Evolutionary conservation across 176 grass and related monocot species (phyloP).

Genomic region (Eremochloa ophiuroides): DNA sequence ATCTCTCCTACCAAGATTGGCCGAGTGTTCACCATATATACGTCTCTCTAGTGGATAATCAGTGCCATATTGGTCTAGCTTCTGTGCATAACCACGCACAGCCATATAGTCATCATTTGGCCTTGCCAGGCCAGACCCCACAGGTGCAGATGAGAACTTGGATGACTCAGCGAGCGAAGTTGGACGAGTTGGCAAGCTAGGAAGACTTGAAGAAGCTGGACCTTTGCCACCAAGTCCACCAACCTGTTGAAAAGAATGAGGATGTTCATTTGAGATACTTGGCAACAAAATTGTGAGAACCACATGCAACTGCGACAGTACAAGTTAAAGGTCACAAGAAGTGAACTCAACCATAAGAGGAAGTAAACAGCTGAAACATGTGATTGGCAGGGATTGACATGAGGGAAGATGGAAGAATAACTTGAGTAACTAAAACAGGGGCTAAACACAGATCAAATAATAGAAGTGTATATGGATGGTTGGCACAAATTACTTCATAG

Average conservation of each 20-base stretch:
- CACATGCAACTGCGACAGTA: not conserved
- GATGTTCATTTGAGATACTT: slow-evolving; percentile 2
- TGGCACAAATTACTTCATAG: slow-evolving; percentile 7
- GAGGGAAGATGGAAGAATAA: too few species aligned
- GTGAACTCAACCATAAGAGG: slow-evolving; percentile 1
- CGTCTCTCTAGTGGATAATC: slow-evolving; percentile 90
- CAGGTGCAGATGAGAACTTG: slow-evolving; percentile 57
- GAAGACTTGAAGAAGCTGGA: slow-evolving; percentile 52
- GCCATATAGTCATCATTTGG: slow-evolving; percentile 78
- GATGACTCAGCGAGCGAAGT: slow-evolving; percentile 46
- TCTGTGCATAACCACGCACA: slow-evolving; percentile 71
- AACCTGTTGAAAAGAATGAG: slow-evolving; percentile 49
- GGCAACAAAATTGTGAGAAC: not conserved
- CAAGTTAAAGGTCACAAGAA: not conserved
- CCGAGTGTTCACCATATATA: slow-evolving; percentile 68
- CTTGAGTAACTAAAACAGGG: not conserved
- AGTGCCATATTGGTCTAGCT: slow-evolving; percentile 59
- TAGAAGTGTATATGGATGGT: not conserved
- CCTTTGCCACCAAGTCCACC: slow-evolving; percentile 75
- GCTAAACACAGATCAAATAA: not conserved
- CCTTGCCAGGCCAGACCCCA: slow-evolving; percentile 57
- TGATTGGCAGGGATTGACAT: not conserved
- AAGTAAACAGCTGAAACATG: slow-evolving; percentile 7
- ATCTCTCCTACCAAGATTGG: slow-evolving; percentile 74
- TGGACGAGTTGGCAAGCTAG: slow-evolving; percentile 53